phyloP scores from a whole-genome alignment of 2,329 filamentous ascomycete species.

The Penicillium verrucosum region DNA sequence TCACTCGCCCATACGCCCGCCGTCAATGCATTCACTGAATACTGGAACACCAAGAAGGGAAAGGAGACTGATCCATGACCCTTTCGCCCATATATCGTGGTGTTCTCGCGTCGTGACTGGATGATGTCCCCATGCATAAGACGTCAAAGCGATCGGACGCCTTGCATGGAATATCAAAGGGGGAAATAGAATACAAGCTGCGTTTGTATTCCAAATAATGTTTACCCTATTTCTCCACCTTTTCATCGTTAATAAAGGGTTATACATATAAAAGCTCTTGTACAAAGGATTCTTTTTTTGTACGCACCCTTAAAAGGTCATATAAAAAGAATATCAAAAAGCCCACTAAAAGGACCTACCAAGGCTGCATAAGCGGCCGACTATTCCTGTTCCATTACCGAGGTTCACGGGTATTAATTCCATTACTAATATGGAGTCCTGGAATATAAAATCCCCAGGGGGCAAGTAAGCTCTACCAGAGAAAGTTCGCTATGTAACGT shows the following conservation, averaged over 20 bases:
- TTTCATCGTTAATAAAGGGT: background rate
- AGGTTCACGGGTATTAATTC: background rate
- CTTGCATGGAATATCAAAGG: too few relatives aligned
- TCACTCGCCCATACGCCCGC: background rate
- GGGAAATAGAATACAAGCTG: too few relatives aligned
- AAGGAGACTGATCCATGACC: background rate
- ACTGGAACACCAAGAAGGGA: background rate
- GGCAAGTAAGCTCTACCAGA: background rate
- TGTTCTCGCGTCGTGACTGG: background rate
- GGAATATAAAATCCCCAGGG: background rate
- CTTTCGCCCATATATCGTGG: background rate
- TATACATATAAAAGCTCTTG: too few relatives aligned
- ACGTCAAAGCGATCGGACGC: too few relatives aligned
- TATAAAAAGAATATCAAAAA: too few relatives aligned
- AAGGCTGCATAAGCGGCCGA: too few relatives aligned
- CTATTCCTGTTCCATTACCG: background rate
- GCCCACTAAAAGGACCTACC: too few relatives aligned
- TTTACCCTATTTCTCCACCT: background rate
- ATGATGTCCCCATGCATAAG: too few relatives aligned
- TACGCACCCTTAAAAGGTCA: too few relatives aligned
- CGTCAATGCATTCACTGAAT: background rate
- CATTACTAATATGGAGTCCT: background rate
- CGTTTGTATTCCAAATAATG: too few relatives aligned
- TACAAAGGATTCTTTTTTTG: too few relatives aligned
- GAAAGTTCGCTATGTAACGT: background rate